These are phyloP conservation scores for Mariannaea elegans DNA, from an alignment of 2,329 filamentous ascomycete genomes.

Conservation along the genomic window DNA sequence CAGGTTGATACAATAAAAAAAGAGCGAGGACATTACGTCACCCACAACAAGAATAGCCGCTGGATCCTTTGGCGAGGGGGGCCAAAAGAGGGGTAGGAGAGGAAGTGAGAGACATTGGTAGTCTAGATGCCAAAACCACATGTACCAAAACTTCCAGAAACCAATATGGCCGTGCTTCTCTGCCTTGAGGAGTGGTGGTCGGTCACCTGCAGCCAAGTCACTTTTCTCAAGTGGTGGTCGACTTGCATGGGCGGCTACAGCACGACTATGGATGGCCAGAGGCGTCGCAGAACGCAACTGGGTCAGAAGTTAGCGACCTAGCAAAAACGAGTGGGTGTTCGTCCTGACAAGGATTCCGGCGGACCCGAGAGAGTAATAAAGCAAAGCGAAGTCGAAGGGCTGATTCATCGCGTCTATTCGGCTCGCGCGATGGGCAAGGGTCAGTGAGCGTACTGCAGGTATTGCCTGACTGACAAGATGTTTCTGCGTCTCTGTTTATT, in stretches of 20 bases:
- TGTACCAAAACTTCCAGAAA: no score
- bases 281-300: not conserved
- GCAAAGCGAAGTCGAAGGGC: not conserved
- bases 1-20: no score
- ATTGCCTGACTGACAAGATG: not conserved
- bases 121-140: no score
- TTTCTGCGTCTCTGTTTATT: not conserved
- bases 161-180: no score
- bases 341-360: constrained; percentile 26
- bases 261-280: constrained; percentile 32
- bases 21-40: no score
- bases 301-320: constrained; percentile 16
- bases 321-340: constrained; percentile 20
- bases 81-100: no score
- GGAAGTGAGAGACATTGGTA: no score
- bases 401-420: constrained; percentile 19
- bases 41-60: no score
- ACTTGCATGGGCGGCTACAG: constrained; percentile 35
- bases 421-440: not conserved
- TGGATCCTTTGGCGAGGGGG: no score
- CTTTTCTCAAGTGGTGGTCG: constrained; percentile 5
- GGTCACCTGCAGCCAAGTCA: constrained; percentile 24
- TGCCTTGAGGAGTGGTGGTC: not conserved
- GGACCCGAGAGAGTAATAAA: constrained; percentile 6
- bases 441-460: not conserved